Percentiles rank a stretch among this genome's conserved stretches.
Conservation (phyloP, 202 grass and related monocot genomes). For the Carex sylvatica region DNA sequence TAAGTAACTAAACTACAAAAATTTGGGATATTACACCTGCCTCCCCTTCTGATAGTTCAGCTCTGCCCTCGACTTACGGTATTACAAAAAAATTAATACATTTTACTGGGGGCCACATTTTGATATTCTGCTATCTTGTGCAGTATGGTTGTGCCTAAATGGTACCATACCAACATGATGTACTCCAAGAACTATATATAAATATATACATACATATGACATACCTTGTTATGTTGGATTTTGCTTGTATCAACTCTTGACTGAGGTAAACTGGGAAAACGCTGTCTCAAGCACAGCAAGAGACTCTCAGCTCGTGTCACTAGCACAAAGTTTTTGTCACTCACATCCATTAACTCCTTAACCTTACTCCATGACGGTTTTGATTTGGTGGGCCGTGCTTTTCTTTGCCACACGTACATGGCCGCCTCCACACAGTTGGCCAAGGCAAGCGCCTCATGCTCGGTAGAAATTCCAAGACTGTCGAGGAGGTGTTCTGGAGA, state of each 20-base stretch:
- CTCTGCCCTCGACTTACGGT: neutral
- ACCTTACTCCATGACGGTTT: slow-evolving; percentile 51
- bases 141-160: neutral
- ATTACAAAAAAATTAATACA: neutral
- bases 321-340: slow-evolving; percentile 77
- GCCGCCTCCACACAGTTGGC: slow-evolving; percentile 70
- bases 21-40: neutral
- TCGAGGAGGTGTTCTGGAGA: slow-evolving; percentile 69
- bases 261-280: slow-evolving; percentile 72
- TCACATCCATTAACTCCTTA: slow-evolving; percentile 73
- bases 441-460: slow-evolving; percentile 64
- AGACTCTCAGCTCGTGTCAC: slow-evolving; percentile 56
- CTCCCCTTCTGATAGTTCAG: neutral
- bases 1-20: neutral
- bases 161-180: neutral
- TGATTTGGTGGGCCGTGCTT: slow-evolving; percentile 42
- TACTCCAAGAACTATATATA: neutral
- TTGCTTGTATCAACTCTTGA: slow-evolving; percentile 76
- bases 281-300: slow-evolving; percentile 64
- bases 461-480: slow-evolving; percentile 66
- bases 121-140: neutral
- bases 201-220: neutral
- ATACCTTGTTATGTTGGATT: slow-evolving; percentile 86
- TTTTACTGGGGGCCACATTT: neutral
- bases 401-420: slow-evolving; percentile 80